A percentile compares a stretch with the other conserved stretches of the same genome.
Evolutionary conservation across 495 filamentous ascomycete species (phyloP).

Genomic region (Hypoxylon perforatum): DNA sequence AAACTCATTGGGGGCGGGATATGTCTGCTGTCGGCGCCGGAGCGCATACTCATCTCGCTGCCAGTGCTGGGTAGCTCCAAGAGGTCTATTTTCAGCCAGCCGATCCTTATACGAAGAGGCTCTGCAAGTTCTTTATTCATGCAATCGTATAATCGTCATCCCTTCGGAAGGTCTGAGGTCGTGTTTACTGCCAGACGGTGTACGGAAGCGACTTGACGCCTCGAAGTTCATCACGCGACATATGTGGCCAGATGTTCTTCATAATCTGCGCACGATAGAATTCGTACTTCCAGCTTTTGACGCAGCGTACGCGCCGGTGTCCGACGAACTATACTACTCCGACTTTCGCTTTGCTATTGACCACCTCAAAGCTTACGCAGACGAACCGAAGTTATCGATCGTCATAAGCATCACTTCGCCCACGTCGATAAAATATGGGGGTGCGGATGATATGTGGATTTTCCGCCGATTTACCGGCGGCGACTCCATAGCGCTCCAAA

Average conservation of each 20-base stretch:
- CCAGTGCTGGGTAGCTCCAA: slow-evolving; percentile 8
- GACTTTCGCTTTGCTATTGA: slow-evolving; percentile 12
- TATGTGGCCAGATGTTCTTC: slow-evolving; percentile 12
- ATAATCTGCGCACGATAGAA: slow-evolving; percentile 3
- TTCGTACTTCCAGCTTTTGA: slow-evolving; percentile 4
- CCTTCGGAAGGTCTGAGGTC: slow-evolving; percentile 1
- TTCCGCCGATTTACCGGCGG: neutral
- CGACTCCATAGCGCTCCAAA: neutral
- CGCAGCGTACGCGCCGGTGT: neutral
- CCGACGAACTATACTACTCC: neutral
- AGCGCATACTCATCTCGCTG: slow-evolving; percentile 18
- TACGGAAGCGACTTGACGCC: neutral
- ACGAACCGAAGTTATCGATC: slow-evolving; percentile 5
- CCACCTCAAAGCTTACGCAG: slow-evolving; percentile 6
- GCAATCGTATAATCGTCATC: neutral
- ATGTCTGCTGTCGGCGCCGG: neutral
- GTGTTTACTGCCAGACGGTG: neutral
- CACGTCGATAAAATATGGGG: neutral
- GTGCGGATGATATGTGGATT: neutral
- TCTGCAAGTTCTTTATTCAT: neutral
- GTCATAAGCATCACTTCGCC: neutral
- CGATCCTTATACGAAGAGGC: slow-evolving; percentile 6
- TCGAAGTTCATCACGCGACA: slow-evolving; percentile 16
- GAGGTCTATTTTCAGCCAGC: neutral
- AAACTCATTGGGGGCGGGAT: neutral